phyloP scores from a whole-genome alignment of 805 yeast genomes.

The Komagataella mondaviorum region DNA sequence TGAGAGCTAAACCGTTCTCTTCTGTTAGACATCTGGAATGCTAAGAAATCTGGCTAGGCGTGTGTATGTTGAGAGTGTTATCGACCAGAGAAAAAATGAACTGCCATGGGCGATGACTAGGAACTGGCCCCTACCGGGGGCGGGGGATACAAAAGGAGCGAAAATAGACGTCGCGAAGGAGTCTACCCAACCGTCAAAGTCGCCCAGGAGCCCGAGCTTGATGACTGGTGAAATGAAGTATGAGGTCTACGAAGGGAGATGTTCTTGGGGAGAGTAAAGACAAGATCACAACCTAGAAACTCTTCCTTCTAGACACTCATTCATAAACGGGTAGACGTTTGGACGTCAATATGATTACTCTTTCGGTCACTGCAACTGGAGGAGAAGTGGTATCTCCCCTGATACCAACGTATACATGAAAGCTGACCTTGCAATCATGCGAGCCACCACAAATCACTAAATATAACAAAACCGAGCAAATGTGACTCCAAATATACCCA shows the following conservation, averaged over 20 bases:
- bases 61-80: neutral
- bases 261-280: neutral
- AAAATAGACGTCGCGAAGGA: neutral
- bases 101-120: neutral
- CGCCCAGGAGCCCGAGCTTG: neutral
- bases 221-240: neutral
- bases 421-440: neutral
- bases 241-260: neutral
- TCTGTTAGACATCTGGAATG: neutral
- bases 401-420: neutral
- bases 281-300: neutral
- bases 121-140: neutral
- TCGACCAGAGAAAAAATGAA: neutral
- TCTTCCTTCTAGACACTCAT: neutral
- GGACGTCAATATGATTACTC: neutral
- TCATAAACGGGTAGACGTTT: neutral
- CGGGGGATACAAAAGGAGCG: neutral
- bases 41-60: neutral
- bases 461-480: neutral
- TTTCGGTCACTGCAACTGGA: neutral
- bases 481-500: neutral
- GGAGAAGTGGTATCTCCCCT: neutral
- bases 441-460: neutral
- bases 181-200: neutral
- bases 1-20: neutral